Evolutionary conservation across 1,139 yeast genomes (phyloP).

Genomic region (Lodderomyces beijingensis): DNA sequence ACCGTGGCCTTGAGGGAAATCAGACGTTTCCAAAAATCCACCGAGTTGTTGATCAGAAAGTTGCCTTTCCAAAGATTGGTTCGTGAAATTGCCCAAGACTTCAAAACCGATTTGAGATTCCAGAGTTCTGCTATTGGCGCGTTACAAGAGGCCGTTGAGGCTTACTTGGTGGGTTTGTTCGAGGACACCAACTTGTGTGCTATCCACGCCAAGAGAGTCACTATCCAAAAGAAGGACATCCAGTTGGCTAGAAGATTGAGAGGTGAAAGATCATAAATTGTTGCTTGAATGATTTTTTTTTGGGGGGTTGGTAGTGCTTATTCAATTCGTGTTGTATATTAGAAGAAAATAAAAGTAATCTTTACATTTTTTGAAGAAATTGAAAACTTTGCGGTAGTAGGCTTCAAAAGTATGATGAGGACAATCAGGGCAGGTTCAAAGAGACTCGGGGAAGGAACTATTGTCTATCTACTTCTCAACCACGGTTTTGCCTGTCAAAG

Average conservation of each 20-base stretch:
- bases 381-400: too few relatives aligned
- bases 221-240: constrained; percentile 51
- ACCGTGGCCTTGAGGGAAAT: constrained; percentile 54
- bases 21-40: constrained; percentile 51
- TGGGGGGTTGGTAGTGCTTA: background rate
- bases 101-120: constrained; percentile 49
- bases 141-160: constrained; percentile 52
- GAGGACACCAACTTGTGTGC: constrained; percentile 54
- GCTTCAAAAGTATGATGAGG: too few relatives aligned
- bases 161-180: constrained; percentile 47
- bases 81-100: constrained; percentile 48
- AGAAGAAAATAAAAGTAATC: too few relatives aligned
- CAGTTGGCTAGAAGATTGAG: constrained; percentile 53
- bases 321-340: constrained; percentile 1
- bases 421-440: too few relatives aligned
- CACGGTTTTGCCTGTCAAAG: too few relatives aligned
- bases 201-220: constrained; percentile 52
- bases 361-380: constrained; percentile 1
- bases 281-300: too few relatives aligned
- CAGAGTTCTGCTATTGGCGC: constrained; percentile 52
- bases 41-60: constrained; percentile 49
- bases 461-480: too few relatives aligned
- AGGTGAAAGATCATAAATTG: constrained; percentile 80
- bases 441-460: too few relatives aligned
- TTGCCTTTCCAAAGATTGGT: constrained; percentile 50